Evolutionary conservation across 2,329 filamentous ascomycete species (phyloP).

Genomic region (Exserohilum turcica): DNA sequence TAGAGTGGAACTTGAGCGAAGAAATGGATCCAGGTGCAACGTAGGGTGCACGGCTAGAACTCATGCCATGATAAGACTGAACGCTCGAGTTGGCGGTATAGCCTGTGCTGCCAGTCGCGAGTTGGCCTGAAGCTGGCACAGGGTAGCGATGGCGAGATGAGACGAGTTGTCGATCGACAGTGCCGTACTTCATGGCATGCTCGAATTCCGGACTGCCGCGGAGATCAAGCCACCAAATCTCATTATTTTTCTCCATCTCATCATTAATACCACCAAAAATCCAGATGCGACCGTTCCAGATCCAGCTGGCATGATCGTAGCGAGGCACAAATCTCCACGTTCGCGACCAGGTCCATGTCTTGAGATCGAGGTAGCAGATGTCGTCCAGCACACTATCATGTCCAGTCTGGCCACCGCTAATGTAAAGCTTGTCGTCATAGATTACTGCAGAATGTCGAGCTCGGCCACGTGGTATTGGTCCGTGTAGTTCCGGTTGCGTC

Average conservation of each 20-base stretch:
- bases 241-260: conserved; percentile 95
- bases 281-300: conserved; percentile 92
- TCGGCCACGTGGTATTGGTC: conserved; percentile 83
- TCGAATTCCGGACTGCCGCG: conserved; percentile 88
- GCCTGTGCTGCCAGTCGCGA: conserved; percentile 49
- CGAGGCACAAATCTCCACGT: conserved; percentile 94
- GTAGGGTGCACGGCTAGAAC: conserved; percentile 54
- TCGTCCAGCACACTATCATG: conserved; percentile 94
- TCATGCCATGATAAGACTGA: conserved; percentile 57
- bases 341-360: conserved; percentile 96
- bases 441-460: conserved; percentile 92
- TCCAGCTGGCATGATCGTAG: conserved; percentile 93
- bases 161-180: conserved; percentile 50
- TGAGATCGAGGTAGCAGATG: conserved; percentile 93
- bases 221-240: conserved; percentile 96
- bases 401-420: conserved; percentile 93
- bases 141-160: conserved; percentile 42
- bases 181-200: conserved; percentile 65
- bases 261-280: conserved; percentile 93
- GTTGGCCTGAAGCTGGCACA: conserved; percentile 36
- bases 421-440: conserved; percentile 94
- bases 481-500: conserved; percentile 87
- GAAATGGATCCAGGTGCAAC: conserved; percentile 82
- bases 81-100: conserved; percentile 78
- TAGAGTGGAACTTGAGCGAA: conserved; percentile 85